phyloP scores from a whole-genome alignment of 768 basidiomycete species.

The Termitomyces sp. region DNA sequence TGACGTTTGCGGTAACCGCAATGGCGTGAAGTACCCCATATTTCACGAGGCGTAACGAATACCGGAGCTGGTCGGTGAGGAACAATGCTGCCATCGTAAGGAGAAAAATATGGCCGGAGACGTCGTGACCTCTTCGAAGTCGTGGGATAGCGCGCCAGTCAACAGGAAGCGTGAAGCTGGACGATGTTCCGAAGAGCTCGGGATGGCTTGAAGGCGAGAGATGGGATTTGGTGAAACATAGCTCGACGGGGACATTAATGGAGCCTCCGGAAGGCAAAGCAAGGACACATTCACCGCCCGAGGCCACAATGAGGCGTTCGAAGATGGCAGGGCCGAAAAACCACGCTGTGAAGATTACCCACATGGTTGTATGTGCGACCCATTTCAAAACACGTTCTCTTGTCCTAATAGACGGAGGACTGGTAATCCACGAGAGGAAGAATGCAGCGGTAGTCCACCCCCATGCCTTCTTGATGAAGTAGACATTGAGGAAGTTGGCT shows the following conservation, averaged over 20 bases:
- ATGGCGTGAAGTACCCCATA: slow-evolving; percentile 41
- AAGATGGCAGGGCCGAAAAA: slow-evolving; percentile 83
- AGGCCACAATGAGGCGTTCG: slow-evolving; percentile 54
- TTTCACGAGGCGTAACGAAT: slow-evolving; percentile 35
- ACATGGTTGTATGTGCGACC: slow-evolving; percentile 52
- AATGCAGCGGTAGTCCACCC: slow-evolving; percentile 80
- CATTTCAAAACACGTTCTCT: slow-evolving; percentile 44
- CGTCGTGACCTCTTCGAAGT: slow-evolving; percentile 79
- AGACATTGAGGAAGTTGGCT: slow-evolving; percentile 72
- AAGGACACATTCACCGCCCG: slow-evolving; percentile 77
- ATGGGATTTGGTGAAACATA: slow-evolving; percentile 45
- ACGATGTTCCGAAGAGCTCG: slow-evolving; percentile 42
- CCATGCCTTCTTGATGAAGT: slow-evolving; percentile 91
- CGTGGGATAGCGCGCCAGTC: slow-evolving; percentile 51
- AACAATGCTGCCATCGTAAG: slow-evolving; percentile 76
- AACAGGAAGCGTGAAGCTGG: slow-evolving; percentile 28
- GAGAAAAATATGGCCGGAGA: slow-evolving; percentile 92
- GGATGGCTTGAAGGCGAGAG: slow-evolving; percentile 62
- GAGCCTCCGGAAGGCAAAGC: slow-evolving; percentile 49
- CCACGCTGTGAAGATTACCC: slow-evolving; percentile 77
- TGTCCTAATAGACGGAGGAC: slow-evolving; percentile 39
- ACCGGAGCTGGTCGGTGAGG: slow-evolving; percentile 67
- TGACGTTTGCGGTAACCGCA: slow-evolving; percentile 40
- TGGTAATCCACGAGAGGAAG: slow-evolving; percentile 50
- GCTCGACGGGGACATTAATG: slow-evolving; percentile 48